A percentile compares a stretch with the other conserved stretches of the same genome.
These are phyloP conservation scores for Albifimbria verrucaria DNA, from an alignment of 2,329 filamentous ascomycete species.

Conservation along the genomic window DNA sequence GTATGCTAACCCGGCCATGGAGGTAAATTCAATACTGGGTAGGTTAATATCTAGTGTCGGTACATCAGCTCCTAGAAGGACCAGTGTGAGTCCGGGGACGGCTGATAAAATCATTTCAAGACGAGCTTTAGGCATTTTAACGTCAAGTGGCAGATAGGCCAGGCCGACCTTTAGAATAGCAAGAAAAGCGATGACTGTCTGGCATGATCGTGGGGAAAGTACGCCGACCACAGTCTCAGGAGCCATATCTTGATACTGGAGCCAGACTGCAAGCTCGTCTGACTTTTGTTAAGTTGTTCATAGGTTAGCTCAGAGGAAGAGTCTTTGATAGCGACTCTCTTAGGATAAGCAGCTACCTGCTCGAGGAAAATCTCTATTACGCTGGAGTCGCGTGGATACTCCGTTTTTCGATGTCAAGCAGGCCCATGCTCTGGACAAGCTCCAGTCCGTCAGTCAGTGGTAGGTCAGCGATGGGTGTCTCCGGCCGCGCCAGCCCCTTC, in stretches of 20 bases:
- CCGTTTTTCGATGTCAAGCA: neutral
- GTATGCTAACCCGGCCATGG: neutral
- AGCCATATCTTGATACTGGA: conserved; percentile 2
- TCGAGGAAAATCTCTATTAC: conserved; percentile 19
- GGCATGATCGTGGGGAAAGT: conserved; percentile 6
- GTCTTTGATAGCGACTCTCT: conserved; percentile 16
- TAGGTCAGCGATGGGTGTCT: neutral
- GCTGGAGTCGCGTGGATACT: conserved; percentile 2
- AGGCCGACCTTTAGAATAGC: conserved; percentile 15
- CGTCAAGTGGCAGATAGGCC: conserved; percentile 14
- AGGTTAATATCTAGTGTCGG: neutral
- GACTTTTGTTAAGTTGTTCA: conserved; percentile 14
- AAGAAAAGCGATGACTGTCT: conserved; percentile 8
- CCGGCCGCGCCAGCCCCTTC: conserved; percentile 8
- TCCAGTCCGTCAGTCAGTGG: conserved; percentile 1
- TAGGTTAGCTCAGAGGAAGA: conserved; percentile 12
- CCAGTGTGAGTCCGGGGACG: conserved; percentile 1
- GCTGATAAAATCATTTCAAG: conserved; percentile 9
- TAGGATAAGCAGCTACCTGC: conserved; percentile 11
- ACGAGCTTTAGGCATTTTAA: conserved; percentile 9
- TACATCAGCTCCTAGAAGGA: conserved; percentile 2
- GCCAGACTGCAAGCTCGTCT: conserved; percentile 12
- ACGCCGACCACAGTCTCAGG: conserved; percentile 8
- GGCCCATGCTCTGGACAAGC: neutral
- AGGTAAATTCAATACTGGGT: neutral